These are phyloP conservation scores for Boletus tomentosulus DNA, from an alignment of 768 basidiomycete species.

Conservation along the genomic window DNA sequence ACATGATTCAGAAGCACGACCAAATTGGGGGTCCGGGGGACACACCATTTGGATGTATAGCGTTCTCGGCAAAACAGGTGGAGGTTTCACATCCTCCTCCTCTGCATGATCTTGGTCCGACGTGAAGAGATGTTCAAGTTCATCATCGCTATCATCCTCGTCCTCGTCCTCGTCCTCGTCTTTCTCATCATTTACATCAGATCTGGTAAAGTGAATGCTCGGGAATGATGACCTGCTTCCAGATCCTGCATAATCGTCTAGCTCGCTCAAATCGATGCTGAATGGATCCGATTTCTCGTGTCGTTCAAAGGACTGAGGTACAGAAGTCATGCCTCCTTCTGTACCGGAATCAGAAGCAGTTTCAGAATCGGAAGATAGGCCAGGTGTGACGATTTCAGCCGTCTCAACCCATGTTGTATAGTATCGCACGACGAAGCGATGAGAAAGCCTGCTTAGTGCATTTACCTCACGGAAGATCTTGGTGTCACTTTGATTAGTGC, in stretches of 20 bases:
- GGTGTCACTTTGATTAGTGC: constrained; percentile 71
- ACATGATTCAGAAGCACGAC: not conserved
- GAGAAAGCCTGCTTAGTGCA: constrained; percentile 80
- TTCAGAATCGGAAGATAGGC: constrained; percentile 44
- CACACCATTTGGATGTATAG: constrained; percentile 93
- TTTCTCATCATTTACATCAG: constrained; percentile 36
- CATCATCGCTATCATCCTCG: constrained; percentile 37
- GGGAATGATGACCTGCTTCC: constrained; percentile 66
- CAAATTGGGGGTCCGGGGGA: not conserved
- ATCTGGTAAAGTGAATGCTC: constrained; percentile 73
- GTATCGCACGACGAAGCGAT: constrained; percentile 89
- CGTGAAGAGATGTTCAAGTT: constrained; percentile 33
- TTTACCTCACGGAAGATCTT: constrained; percentile 92
- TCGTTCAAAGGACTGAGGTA: constrained; percentile 41
- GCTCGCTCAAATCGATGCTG: constrained; percentile 56
- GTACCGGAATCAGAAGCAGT: constrained; percentile 35
- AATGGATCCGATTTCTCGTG: constrained; percentile 55
- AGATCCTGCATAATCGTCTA: constrained; percentile 54
- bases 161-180: constrained; percentile 44
- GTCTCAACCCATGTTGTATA: constrained; percentile 90
- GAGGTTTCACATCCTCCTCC: constrained; percentile 30
- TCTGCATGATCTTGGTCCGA: constrained; percentile 27
- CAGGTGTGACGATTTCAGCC: constrained; percentile 47
- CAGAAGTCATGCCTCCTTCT: constrained; percentile 52
- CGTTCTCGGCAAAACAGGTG: constrained; percentile 43